Base-by-base conservation (phyloP, 176 grass and related monocot genomes). In the Lolium multiflorum region DNA sequence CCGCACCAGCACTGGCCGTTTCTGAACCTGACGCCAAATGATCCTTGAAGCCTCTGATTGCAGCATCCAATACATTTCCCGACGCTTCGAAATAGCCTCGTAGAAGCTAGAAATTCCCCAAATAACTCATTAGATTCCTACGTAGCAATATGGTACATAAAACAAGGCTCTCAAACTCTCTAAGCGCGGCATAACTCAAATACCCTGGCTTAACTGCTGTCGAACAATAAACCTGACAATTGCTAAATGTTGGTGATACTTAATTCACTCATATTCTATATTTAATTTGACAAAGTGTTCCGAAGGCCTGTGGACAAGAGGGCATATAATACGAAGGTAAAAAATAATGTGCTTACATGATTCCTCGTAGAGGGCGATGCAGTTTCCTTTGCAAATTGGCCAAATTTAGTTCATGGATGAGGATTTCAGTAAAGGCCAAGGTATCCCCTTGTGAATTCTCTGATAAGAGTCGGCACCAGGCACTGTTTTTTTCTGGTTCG, bases 61-160 rank as follows among this genome's bases (percentile, higher is more conserved):
- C 81, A 13, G 81, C 85, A 75, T 91, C 85, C 89, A 91, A 60
- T 0, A 91, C 69, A 81, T 91, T 87, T 69, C 76, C 89, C 2
- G 84, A 91, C 0, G 68, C 68, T 69, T 76, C 68, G 0, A 68
- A 17, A 60, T 84, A 74, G 9, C 57, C 31, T 38, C 6, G 38
- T 6, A 91, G 76, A 76, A 75, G 8, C 89, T 91, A 17, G 1
- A 84, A 31, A 31, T 76, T 76, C 4, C 64, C 5, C 1, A 0
- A 10, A 0, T 4, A 41, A 49, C 11, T 17, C 4, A 22, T 84
- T 7, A 90, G 60, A 56, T 16, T 11, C 21, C 12, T 24, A 74
- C n/a, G 15, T n/a, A 26, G 11, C 39, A 71, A 71, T n/a, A 7
- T 5, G 0, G 39, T 71, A 43, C 41, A 24, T 73, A 44, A 72